Evolutionary conservation across 2,329 filamentous ascomycete genomes (phyloP).

Genomic region (Colletotrichum scovillei): DNA sequence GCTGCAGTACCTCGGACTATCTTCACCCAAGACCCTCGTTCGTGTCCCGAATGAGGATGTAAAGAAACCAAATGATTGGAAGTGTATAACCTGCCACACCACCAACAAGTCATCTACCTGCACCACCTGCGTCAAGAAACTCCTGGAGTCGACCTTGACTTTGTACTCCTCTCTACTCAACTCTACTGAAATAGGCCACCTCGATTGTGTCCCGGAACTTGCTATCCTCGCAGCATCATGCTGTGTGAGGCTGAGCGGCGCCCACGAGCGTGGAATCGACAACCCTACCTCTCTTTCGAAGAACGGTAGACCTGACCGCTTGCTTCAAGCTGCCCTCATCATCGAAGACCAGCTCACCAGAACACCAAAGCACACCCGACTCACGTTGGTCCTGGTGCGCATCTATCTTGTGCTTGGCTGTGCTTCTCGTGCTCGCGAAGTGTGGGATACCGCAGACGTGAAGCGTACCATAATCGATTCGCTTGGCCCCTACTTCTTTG

Average conservation of each 20-base stretch:
- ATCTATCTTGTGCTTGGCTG: slow-evolving; percentile 64
- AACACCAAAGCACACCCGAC: slow-evolving; percentile 57
- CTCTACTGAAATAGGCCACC: slow-evolving; percentile 6
- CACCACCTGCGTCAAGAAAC: slow-evolving; percentile 6
- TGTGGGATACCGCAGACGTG: slow-evolving; percentile 64
- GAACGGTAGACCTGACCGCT: slow-evolving; percentile 38
- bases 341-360: slow-evolving; percentile 61
- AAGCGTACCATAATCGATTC: slow-evolving; percentile 70
- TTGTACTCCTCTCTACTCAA: slow-evolving; percentile 28
- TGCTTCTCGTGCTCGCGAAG: slow-evolving; percentile 55
- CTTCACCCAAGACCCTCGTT: slow-evolving; percentile 47
- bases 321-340: slow-evolving; percentile 61
- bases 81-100: slow-evolving; percentile 23
- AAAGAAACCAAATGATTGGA: slow-evolving; percentile 36
- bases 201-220: slow-evolving; percentile 45
- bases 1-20: slow-evolving; percentile 57
- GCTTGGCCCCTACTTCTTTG: slow-evolving; percentile 64
- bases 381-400: slow-evolving; percentile 63
- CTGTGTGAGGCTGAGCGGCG: slow-evolving; percentile 42
- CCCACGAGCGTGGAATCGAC: slow-evolving; percentile 13
- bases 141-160: slow-evolving; percentile 31
- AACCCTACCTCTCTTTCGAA: slow-evolving; percentile 4
- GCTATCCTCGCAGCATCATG: slow-evolving; percentile 49
- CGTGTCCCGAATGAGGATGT: slow-evolving; percentile 38
- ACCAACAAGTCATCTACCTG: slow-evolving; percentile 14